phyloP scores from a whole-genome alignment of 1,284 basidiomycete species.

The Cutaneotrichosporon mucoides region DNA sequence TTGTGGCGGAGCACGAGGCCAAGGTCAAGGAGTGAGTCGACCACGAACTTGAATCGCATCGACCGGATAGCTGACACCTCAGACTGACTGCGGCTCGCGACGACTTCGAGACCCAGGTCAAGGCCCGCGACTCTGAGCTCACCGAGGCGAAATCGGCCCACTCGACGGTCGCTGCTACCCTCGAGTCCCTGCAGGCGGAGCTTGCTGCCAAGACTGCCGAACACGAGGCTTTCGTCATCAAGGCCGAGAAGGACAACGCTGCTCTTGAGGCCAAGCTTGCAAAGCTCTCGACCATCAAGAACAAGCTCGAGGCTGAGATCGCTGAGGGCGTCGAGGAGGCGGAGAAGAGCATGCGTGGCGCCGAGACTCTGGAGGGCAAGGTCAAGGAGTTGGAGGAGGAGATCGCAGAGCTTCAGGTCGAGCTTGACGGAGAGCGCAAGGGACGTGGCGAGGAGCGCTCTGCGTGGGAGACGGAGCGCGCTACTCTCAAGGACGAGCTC shows the following conservation, averaged over 20 bases:
- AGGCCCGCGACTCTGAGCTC: slow-evolving; percentile 7
- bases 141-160: slow-evolving; percentile 8
- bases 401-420: slow-evolving; percentile 19
- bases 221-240: slow-evolving; percentile 10
- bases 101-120: slow-evolving; percentile 18
- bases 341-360: slow-evolving; percentile 20
- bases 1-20: slow-evolving; percentile 10
- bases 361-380: slow-evolving; percentile 16
- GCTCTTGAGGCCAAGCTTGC: slow-evolving; percentile 25
- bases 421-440: slow-evolving; percentile 14
- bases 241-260: slow-evolving; percentile 7
- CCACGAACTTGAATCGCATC: no score
- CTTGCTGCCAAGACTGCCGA: slow-evolving; percentile 14
- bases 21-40: slow-evolving; percentile 16
- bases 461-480: slow-evolving; percentile 18
- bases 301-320: slow-evolving; percentile 24
- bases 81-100: slow-evolving; percentile 19
- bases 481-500: slow-evolving; percentile 10
- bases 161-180: slow-evolving; percentile 5
- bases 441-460: slow-evolving; percentile 11
- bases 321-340: slow-evolving; percentile 26
- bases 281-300: slow-evolving; percentile 16
- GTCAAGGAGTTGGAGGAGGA: slow-evolving; percentile 26
- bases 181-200: slow-evolving; percentile 13
- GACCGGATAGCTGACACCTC: no score